These are phyloP conservation scores for Podospora pseudopauciseta DNA, from an alignment of 495 filamentous ascomycete genomes.

Conservation along the genomic window DNA sequence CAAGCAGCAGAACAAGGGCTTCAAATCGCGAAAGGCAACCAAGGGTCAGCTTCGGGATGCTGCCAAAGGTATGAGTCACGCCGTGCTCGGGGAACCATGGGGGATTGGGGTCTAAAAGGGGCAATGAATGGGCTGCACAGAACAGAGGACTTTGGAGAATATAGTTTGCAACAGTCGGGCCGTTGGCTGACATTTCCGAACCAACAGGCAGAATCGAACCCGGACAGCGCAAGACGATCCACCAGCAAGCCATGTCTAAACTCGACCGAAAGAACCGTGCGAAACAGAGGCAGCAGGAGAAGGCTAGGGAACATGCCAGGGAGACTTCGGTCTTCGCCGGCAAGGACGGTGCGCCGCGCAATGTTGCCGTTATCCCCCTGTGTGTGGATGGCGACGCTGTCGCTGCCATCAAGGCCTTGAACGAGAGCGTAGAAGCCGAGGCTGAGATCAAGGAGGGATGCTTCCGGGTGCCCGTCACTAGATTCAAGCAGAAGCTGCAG, in stretches of 20 bases:
- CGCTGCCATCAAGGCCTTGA: slow-evolving; percentile 65
- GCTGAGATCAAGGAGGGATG: slow-evolving; percentile 56
- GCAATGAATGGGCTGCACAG: neutral
- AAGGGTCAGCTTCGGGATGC: slow-evolving; percentile 79
- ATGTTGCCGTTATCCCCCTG: slow-evolving; percentile 88
- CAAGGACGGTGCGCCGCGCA: slow-evolving; percentile 77
- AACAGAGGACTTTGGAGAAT: neutral
- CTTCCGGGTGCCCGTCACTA: slow-evolving; percentile 67
- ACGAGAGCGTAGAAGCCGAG: slow-evolving; percentile 75
- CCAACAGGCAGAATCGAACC: slow-evolving; percentile 47
- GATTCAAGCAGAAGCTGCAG: slow-evolving; percentile 89
- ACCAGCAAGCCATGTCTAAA: slow-evolving; percentile 97
- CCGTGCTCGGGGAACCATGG: slow-evolving; percentile 1
- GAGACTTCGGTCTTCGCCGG: slow-evolving; percentile 78
- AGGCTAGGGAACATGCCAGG: slow-evolving; percentile 73
- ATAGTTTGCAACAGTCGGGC: too few relatives aligned
- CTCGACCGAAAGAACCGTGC: slow-evolving; percentile 90
- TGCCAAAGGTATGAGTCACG: slow-evolving; percentile 63
- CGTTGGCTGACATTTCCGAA: slow-evolving; percentile 6
- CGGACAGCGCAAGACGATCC: slow-evolving; percentile 75
- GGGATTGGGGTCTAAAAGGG: neutral
- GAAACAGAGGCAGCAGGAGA: slow-evolving; percentile 75
- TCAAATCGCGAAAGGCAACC: slow-evolving; percentile 85
- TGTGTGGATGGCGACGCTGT: slow-evolving; percentile 64
- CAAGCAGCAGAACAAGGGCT: slow-evolving; percentile 78